Percentiles rank a stretch among this genome's conserved stretches.
Evolutionary conservation across 164 flowering plant genomes (phyloP).

Genomic region (Stephania japonica): DNA sequence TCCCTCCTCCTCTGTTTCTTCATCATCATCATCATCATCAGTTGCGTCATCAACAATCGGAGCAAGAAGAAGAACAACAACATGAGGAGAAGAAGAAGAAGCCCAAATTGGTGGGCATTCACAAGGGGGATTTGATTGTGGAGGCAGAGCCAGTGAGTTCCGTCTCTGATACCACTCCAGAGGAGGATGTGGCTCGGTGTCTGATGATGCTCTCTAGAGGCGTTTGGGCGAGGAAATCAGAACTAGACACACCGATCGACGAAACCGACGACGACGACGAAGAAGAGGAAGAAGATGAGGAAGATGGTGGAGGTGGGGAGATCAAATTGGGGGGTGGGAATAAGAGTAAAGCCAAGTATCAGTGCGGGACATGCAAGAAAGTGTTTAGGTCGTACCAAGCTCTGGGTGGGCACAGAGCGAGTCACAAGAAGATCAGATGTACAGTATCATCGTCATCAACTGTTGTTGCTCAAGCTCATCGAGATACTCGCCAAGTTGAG

Average conservation of each 20-base stretch:
- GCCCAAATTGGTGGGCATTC: constrained; percentile 17
- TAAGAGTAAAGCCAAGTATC: constrained; percentile 35
- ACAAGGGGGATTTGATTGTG: not conserved
- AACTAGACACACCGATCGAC: not conserved
- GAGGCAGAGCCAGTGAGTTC: constrained; percentile 63
- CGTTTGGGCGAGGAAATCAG: constrained; percentile 30
- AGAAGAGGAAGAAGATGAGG: constrained; percentile 14
- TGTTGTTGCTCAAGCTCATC: not conserved
- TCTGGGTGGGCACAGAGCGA: constrained; percentile 83
- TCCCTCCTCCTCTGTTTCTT: not conserved
- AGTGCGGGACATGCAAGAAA: constrained; percentile 76
- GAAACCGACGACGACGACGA: not conserved
- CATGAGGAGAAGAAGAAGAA: constrained; percentile 11
- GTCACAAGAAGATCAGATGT: constrained; percentile 68
- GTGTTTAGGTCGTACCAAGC: constrained; percentile 77
- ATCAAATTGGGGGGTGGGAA: not conserved
- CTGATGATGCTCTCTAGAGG: constrained; percentile 83
- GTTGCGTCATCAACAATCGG: not conserved
- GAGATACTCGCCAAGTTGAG: constrained; percentile 2
- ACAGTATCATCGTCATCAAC: not conserved
- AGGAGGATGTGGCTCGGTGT: constrained; percentile 76
- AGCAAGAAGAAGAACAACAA: constrained; percentile 18
- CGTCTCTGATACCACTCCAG: constrained; percentile 59
- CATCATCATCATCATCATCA: not conserved
- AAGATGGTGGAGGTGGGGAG: constrained; percentile 13